A percentile compares a stretch with the other conserved stretches of the same genome.
Evolutionary conservation across 345 rosid species (phyloP).

Genomic region (Acer yangbiense): DNA sequence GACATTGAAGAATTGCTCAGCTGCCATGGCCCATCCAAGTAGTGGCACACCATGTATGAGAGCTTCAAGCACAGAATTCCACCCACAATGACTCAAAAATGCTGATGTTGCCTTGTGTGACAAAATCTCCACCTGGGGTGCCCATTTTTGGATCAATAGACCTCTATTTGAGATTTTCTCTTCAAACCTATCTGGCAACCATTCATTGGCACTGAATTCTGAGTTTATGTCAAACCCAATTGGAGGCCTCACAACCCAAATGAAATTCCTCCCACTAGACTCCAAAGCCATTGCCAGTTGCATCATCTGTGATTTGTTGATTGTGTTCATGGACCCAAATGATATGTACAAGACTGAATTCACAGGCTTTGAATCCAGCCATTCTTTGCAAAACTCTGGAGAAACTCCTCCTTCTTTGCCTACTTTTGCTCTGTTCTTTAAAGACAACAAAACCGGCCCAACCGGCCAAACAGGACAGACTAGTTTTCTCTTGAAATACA

Average conservation of each 20-base stretch:
- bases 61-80: conserved; percentile 80
- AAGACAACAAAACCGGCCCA: conserved; percentile 45
- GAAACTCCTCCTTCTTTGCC: conserved; percentile 16
- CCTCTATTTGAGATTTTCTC: conserved; percentile 48
- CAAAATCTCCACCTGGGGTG: conserved; percentile 68
- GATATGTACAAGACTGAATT: conserved; percentile 63
- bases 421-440: conserved; percentile 21
- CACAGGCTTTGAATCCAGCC: conserved; percentile 66
- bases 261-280: conserved; percentile 52
- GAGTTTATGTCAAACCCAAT: conserved; percentile 50
- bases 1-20: conserved; percentile 71
- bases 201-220: conserved; percentile 47
- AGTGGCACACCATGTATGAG: conserved; percentile 63
- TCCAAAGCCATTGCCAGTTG: conserved; percentile 64
- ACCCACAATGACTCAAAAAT: conserved; percentile 80
- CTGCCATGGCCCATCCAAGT: conserved; percentile 83
- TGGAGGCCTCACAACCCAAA: conserved; percentile 85
- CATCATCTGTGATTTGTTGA: conserved; percentile 55
- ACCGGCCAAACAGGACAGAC: conserved; percentile 42
- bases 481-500: conserved; percentile 41
- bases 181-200: conserved; percentile 60
- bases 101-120: conserved; percentile 53
- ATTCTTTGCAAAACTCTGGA: conserved; percentile 28
- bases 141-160: conserved; percentile 60
- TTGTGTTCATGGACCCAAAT: conserved; percentile 71